Conservation (phyloP, 805 yeast species). For the Wickerhamiella domercqiae region DNA sequence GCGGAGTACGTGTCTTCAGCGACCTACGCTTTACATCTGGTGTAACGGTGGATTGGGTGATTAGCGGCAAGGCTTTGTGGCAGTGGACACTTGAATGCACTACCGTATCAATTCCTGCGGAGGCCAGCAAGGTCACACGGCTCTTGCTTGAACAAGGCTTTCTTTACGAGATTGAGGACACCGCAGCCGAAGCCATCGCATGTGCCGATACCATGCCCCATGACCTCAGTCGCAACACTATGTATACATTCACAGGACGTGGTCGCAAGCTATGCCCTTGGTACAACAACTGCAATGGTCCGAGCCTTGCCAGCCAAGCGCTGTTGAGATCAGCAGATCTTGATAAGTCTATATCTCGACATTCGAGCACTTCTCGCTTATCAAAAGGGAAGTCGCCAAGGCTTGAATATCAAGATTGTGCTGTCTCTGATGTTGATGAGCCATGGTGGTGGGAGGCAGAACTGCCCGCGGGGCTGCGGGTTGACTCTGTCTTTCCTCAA, state of each 20-base stretch:
- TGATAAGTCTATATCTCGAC: not conserved
- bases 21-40: slow-evolving; percentile 24
- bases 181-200: slow-evolving; percentile 7
- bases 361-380: not conserved
- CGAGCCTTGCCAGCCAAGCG: not conserved
- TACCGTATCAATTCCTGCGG: slow-evolving; percentile 34
- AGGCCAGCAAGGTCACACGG: slow-evolving; percentile 12
- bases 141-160: slow-evolving; percentile 23
- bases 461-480: slow-evolving; percentile 1
- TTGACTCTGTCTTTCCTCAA: slow-evolving; percentile 1
- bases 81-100: slow-evolving; percentile 92
- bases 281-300: too few species aligned
- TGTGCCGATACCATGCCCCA: slow-evolving; percentile 3
- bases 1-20: slow-evolving; percentile 49
- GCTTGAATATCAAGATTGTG: too few species aligned
- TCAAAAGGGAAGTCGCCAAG: not conserved
- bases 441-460: not conserved
- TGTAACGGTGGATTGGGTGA: slow-evolving; percentile 27
- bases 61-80: slow-evolving; percentile 61
- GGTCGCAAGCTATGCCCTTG: slow-evolving; percentile 10
- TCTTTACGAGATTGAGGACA: slow-evolving; percentile 9
- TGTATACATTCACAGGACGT: slow-evolving; percentile 13
- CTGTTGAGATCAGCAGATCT: not conserved
- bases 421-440: not conserved
- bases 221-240: slow-evolving; percentile 5